Conservation (phyloP, 805 yeast genomes). For the Myxozyma melibiosi region DNA sequence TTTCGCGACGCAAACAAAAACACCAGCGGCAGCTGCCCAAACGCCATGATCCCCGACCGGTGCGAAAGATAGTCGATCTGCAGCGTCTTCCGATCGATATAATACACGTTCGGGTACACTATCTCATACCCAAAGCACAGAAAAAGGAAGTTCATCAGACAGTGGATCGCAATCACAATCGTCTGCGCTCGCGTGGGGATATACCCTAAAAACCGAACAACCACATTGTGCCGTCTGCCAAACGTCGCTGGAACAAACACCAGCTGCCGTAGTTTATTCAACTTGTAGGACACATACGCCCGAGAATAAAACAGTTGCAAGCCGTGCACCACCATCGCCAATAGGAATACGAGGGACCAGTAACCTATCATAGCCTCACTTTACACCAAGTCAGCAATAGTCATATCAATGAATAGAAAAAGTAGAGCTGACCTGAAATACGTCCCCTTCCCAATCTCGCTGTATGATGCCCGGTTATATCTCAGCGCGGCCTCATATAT, state of each 20-base stretch:
- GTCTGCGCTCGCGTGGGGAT: slow-evolving; percentile 13
- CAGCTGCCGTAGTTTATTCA: neutral
- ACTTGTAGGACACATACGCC: too few species aligned
- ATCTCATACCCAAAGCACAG: slow-evolving; percentile 1
- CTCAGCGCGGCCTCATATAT: neutral
- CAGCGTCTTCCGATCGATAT: neutral
- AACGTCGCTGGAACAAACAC: neutral
- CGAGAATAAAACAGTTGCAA: neutral
- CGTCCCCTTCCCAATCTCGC: slow-evolving; percentile 12
- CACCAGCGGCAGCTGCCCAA: slow-evolving; percentile 51
- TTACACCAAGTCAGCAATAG: neutral
- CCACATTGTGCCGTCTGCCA: slow-evolving; percentile 2
- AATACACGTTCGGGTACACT: neutral
- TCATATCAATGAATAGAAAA: neutral
- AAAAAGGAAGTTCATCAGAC: slow-evolving; percentile 5
- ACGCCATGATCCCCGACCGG: slow-evolving; percentile 37
- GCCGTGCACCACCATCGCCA: neutral
- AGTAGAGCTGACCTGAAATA: neutral
- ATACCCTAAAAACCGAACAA: slow-evolving; percentile 6
- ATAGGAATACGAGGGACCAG: slow-evolving; percentile 1
- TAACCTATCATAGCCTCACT: slow-evolving; percentile 8
- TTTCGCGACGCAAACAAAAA: slow-evolving; percentile 72
- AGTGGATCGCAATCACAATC: slow-evolving; percentile 5
- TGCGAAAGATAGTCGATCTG: slow-evolving; percentile 10
- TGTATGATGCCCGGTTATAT: neutral